Conservation (phyloP, 768 basidiomycete genomes). For the Hydnomerulius pinastri region DNA sequence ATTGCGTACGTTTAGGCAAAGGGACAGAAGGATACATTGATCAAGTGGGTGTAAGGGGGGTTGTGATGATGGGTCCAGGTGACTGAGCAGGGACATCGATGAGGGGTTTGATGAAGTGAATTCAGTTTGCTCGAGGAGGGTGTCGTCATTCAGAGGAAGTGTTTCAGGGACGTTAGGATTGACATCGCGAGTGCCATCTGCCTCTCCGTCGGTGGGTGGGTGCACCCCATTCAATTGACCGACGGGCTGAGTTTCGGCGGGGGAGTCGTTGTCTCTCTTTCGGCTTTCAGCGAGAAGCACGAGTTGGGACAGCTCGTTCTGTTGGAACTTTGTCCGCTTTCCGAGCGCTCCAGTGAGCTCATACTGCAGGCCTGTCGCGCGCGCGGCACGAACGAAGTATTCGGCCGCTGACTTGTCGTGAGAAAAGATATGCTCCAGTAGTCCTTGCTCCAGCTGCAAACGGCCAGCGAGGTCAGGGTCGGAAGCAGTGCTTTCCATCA, state of each 20-base stretch:
- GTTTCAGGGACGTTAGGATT: constrained; percentile 65
- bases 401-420: constrained; percentile 80
- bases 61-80: constrained; percentile 82
- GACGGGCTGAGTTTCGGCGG: constrained; percentile 7
- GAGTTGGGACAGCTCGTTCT: constrained; percentile 82
- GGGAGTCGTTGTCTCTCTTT: constrained; percentile 33
- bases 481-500: constrained; percentile 40
- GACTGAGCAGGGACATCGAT: constrained; percentile 51
- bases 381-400: constrained; percentile 75
- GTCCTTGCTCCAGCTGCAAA: constrained; percentile 73
- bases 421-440: constrained; percentile 73
- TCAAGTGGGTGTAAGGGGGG: constrained; percentile 90
- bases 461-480: constrained; percentile 69
- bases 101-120: constrained; percentile 76
- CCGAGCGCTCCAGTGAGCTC: constrained; percentile 93
- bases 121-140: constrained; percentile 89
- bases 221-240: constrained; percentile 11
- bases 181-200: not conserved
- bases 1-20: constrained; percentile 90
- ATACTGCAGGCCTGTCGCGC: constrained; percentile 78
- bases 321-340: constrained; percentile 92
- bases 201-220: constrained; percentile 4
- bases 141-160: constrained; percentile 90
- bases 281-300: constrained; percentile 91
- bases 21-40: constrained; percentile 87